These are phyloP conservation scores for Alternaria sp. DNA, from an alignment of 2,329 filamentous ascomycete species.

Conservation along the genomic window DNA sequence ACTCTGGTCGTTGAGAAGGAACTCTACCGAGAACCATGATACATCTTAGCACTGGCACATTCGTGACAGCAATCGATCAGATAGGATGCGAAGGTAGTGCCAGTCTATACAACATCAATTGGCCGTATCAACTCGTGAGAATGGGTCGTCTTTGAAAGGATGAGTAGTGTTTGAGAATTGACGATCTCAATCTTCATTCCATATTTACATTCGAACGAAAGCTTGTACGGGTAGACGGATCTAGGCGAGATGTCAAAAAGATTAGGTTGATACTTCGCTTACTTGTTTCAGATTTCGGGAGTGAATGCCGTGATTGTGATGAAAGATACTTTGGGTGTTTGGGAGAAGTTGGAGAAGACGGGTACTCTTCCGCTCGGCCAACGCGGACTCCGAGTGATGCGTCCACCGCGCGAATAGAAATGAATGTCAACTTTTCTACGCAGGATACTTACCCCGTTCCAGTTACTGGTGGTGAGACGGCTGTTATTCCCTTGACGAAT, in stretches of 20 bases:
- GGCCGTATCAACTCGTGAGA: neutral
- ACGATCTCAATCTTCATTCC: neutral
- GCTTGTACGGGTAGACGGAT: neutral
- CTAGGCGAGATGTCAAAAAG: neutral
- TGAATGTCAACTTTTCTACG: accelerated
- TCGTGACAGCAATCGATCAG: neutral
- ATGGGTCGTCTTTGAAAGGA: neutral
- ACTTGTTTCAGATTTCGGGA: neutral
- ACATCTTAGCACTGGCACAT: neutral
- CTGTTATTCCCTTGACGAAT: neutral
- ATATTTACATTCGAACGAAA: neutral
- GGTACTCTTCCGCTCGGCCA: neutral
- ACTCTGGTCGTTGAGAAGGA: no score
- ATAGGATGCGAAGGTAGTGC: neutral
- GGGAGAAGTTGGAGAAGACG: neutral
- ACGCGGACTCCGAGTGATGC: neutral
- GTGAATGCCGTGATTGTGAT: neutral
- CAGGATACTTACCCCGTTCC: neutral
- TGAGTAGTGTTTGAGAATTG: neutral
- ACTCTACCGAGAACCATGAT: no score
- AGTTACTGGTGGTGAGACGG: neutral
- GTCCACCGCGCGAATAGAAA: neutral
- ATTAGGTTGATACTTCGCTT: neutral
- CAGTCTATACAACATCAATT: neutral
- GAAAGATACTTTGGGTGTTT: neutral